These are phyloP conservation scores for Penicillium thymicola DNA, from an alignment of 2,329 filamentous ascomycete species.

Conservation along the genomic window DNA sequence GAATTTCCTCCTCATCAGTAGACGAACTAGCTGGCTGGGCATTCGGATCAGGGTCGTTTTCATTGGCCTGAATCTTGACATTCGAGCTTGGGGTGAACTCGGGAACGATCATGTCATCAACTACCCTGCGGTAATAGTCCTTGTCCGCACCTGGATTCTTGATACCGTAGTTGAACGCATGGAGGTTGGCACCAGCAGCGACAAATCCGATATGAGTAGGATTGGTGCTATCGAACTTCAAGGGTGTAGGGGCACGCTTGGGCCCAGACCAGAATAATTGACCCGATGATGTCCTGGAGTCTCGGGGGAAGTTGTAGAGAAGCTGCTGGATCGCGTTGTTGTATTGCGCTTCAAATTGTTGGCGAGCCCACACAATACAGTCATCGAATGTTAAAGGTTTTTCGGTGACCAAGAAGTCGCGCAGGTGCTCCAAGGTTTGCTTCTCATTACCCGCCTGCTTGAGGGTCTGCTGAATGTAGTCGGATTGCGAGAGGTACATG, in stretches of 20 bases:
- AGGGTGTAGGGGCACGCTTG: constrained; percentile 87
- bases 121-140: constrained; percentile 70
- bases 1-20: constrained; percentile 72
- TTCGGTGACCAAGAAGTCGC: constrained; percentile 85
- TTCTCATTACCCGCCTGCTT: constrained; percentile 96
- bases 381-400: constrained; percentile 92
- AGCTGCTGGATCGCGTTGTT: constrained; percentile 95
- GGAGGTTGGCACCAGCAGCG: constrained; percentile 82
- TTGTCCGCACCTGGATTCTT: constrained; percentile 73
- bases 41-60: constrained; percentile 92
- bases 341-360: constrained; percentile 93
- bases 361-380: constrained; percentile 91
- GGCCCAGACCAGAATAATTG: constrained; percentile 97
- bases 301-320: constrained; percentile 95
- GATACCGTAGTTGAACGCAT: constrained; percentile 97
- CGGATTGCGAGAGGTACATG: constrained; percentile 83
- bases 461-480: constrained; percentile 80
- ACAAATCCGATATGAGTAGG: constrained; percentile 85
- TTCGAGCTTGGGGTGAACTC: constrained; percentile 87
- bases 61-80: constrained; percentile 95
- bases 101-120: constrained; percentile 91
- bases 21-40: constrained; percentile 54
- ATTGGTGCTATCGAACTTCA: constrained; percentile 84
- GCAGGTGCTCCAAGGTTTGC: constrained; percentile 83
- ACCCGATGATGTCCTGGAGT: constrained; percentile 80